Base-by-base conservation (phyloP, 208 protist genomes). In the Trichomonas vaginalis region DNA sequence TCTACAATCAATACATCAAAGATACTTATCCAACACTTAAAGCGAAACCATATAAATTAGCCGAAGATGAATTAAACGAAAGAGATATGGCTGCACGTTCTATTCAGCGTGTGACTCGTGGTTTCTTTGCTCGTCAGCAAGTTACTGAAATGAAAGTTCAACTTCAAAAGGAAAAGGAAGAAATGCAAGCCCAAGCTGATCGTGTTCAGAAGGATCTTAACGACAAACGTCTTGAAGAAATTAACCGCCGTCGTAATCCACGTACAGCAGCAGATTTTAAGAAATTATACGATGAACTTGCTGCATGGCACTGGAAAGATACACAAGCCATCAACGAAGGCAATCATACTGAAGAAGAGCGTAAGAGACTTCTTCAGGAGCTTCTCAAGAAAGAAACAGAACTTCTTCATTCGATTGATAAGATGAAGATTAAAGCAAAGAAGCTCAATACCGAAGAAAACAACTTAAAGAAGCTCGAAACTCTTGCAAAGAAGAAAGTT, bases 381-480 rank as follows among this genome's bases (percentile, higher is more conserved):
- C 97, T 99, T 40, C 98, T 98, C 4, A 97, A 98, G 96, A 98
- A 98, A 96, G 98, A 99, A 97, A 96, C 98, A 88, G 98, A 98
- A 96, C 97, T 99, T 86, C 96, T 99, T 46, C 98, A 99, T 96
- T 98, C 98, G 45, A 98, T 99, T n/a, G 98, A 99, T 95, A 96
- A 97, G 95, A 97, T 98, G 56, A 98, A 83, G 37, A 86, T 95
- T 23, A 83, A 95, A 80, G 98, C 98, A 14, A 83, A 97, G 70
- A 96, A 97, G 96, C 97, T 98, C 40, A 98, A 97, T 39, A 96
- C 97, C 40, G 97, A 98, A 83, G 90, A 95, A 35, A 95, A 96
- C 15, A 98, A 98, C 95, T 96, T 97, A 88, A 46, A 46, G 51
- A 49, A 51, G 32, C 87, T 97, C 40, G 27, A 97, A 32, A 96